Percentiles rank a stretch among this genome's conserved stretches.
Evolutionary conservation across 1,284 basidiomycete species (phyloP).

Genomic region (Trichosporon asahii): DNA sequence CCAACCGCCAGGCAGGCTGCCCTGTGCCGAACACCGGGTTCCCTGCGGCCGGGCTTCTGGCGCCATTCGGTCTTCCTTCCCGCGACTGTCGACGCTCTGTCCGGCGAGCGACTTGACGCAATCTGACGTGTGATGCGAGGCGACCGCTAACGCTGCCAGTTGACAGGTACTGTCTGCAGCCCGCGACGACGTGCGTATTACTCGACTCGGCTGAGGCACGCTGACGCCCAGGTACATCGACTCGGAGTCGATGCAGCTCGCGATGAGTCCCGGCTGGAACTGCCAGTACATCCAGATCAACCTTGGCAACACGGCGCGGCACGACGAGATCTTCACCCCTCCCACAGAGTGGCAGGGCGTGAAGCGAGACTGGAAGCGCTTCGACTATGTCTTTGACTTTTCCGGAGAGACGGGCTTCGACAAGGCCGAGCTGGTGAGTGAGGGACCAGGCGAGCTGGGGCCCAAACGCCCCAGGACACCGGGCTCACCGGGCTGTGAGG

Average conservation of each 20-base stretch:
- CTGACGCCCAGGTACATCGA: conserved; percentile 67
- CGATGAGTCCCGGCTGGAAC: conserved; percentile 45
- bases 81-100: neutral
- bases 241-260: conserved; percentile 65
- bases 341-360: conserved; percentile 29
- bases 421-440: conserved; percentile 66
- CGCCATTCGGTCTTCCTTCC: conserved; percentile 57
- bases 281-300: conserved; percentile 75
- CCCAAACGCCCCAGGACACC: neutral
- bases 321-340: conserved; percentile 40
- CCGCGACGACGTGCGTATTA: conserved; percentile 74
- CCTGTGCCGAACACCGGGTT: neutral
- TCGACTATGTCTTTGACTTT: conserved; percentile 47
- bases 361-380: conserved; percentile 27
- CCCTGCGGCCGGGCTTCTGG: conserved; percentile 17
- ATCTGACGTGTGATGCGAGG: conserved; percentile 1
- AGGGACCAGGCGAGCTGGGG: neutral
- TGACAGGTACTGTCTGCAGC: conserved; percentile 77
- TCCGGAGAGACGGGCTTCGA: conserved; percentile 72
- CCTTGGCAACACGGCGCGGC: conserved; percentile 57
- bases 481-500: too few species aligned
- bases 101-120: neutral
- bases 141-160: conserved; percentile 55
- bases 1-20: too few species aligned
- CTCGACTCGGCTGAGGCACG: neutral